A percentile compares a stretch with the other conserved stretches of the same genome.
phyloP scores from a whole-genome alignment of 306 rosid species.

The Astragalus glycyphyllos region DNA sequence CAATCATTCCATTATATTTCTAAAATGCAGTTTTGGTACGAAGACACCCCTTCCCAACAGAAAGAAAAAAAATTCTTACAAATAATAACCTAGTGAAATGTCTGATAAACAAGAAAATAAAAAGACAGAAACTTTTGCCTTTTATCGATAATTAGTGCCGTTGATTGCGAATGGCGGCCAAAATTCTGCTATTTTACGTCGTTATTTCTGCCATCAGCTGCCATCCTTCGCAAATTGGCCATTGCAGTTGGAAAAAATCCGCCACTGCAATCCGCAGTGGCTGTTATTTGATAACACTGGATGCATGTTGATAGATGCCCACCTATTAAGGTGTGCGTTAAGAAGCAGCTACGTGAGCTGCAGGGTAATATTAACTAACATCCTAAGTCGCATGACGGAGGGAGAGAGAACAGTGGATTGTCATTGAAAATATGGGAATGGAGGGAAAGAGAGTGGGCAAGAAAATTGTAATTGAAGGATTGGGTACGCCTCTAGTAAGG shows the following conservation, averaged over 20 bases:
- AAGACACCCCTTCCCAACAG: background rate
- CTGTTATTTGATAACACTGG: no score
- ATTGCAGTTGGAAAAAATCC: no score
- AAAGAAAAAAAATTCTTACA: background rate
- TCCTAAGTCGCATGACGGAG: background rate
- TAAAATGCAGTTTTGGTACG: background rate
- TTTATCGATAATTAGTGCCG: background rate
- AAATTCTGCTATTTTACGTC: no score
- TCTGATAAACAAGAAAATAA: background rate
- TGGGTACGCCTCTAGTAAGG: background rate
- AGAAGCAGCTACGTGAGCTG: background rate
- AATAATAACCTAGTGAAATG: conserved; percentile 15
- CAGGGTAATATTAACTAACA: background rate
- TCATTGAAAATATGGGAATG: background rate
- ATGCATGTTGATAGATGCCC: background rate
- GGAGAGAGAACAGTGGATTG: background rate
- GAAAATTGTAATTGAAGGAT: background rate
- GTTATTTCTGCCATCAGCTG: no score
- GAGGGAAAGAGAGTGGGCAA: background rate
- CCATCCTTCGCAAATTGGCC: no score
- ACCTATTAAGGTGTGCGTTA: background rate
- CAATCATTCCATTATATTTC: background rate
- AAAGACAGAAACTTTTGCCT: background rate
- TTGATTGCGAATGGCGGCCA: no score
- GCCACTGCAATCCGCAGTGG: no score